Base-by-base conservation (phyloP, 2,329 filamentous ascomycete genomes). In the Ascochyta viciae-villosae region DNA sequence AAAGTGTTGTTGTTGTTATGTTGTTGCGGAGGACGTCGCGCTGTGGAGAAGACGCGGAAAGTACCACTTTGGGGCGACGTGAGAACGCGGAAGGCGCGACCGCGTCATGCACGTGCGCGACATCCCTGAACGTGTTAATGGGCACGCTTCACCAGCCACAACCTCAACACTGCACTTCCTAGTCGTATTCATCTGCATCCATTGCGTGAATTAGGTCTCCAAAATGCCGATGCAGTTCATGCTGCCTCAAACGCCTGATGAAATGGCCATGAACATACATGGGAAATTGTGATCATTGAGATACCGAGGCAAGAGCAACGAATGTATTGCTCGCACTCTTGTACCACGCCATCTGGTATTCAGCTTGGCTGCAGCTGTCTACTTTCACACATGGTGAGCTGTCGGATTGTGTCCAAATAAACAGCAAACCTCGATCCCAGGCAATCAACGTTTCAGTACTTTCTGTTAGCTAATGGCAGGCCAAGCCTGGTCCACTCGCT, bases 71-170 rank as follows among this genome's bases (percentile, higher is more conserved):
- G 19, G 53, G 54, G 53, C 50, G 58, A 71, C 63, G 64, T 62
- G 63, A 67, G 66, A 62, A 63, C 64, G 61, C 65, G 63, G 64
- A 34, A 68, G 63, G 64, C 68, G 68, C 70, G 69, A 63, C 51
- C 45, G 49, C 50, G 53, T 51, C 53, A 50, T 55, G 52, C 47
- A 47, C 53, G 47, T 56, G 55, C 68, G 67, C 68, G 65, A 70
- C 64, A 56, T 44, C 66, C 68, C 57, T 63, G 68, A 53, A 59
- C 58, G 61, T 55, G 52, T 60, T 61, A 63, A 64, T 67, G 58
- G 57, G 57, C 50, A 46, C 37, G 23, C 39, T 22, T 16, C 55
- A 33, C 58, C 49, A 56, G 39, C 58, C 51, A 50, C 43, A 48
- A 23, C 10, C 7, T n/a, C 38, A 10, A 16, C 31, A 29, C 7